These are phyloP conservation scores for Paramecium pentaurelia DNA, from an alignment of 73 alveolate species.

Conservation along the genomic window DNA sequence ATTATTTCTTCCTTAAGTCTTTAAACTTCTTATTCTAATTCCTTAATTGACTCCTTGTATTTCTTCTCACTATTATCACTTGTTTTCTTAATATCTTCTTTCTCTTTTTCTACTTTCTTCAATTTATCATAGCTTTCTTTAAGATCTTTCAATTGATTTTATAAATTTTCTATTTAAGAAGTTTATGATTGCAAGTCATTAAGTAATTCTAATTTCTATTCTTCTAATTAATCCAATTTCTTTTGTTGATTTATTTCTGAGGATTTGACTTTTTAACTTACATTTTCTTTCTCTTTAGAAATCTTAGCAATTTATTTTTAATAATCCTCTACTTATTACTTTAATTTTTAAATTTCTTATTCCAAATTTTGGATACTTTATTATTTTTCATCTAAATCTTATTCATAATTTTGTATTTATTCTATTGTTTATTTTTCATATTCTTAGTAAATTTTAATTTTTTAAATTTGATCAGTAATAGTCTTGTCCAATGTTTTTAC, in stretches of 20 bases:
- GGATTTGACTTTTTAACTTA: background rate
- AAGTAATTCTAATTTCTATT: background rate
- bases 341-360: background rate
- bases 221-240: background rate
- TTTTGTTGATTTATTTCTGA: background rate
- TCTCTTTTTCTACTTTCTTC: background rate
- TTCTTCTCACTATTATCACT: background rate
- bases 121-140: background rate
- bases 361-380: background rate
- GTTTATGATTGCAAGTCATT: background rate
- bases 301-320: background rate
- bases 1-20: background rate
- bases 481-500: background rate
- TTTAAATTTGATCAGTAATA: background rate
- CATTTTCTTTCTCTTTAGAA: background rate
- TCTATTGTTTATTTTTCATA: background rate
- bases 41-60: background rate
- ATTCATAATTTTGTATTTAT: background rate
- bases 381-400: background rate
- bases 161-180: background rate
- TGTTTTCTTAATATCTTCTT: background rate
- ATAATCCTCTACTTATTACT: background rate
- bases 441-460: background rate
- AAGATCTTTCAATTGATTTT: background rate
- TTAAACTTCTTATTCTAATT: background rate